A percentile compares a stretch with the other conserved stretches of the same genome.
Conservation (phyloP, 2,329 filamentous ascomycete genomes). For the Davidsoniella neocaledoniae region DNA sequence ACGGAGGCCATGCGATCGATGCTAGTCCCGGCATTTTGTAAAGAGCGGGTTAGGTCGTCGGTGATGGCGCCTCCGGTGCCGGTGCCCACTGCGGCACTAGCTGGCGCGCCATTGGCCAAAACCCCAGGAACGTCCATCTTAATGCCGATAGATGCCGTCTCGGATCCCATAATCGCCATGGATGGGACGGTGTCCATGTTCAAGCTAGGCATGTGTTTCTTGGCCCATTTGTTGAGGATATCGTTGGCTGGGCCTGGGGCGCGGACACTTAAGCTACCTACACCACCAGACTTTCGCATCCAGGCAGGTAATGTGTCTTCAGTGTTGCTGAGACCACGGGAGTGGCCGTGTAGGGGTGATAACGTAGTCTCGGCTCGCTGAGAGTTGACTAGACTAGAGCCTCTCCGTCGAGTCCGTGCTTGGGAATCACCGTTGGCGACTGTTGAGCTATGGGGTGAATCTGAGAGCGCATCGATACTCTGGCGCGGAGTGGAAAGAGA, state of each 20-base stretch:
- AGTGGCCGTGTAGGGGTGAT: neutral
- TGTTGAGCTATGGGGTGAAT: conserved; percentile 9
- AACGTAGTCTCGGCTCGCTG: neutral
- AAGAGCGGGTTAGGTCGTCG: neutral
- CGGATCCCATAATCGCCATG: conserved; percentile 46
- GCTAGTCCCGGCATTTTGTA: conserved; percentile 28
- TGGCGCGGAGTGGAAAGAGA: conserved; percentile 49
- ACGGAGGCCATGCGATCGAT: conserved; percentile 75
- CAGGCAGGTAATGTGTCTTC: conserved; percentile 32
- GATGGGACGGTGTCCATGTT: conserved; percentile 52
- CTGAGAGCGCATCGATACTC: conserved; percentile 42
- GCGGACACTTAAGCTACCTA: conserved; percentile 63
- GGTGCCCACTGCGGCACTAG: neutral
- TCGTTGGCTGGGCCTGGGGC: conserved; percentile 72
- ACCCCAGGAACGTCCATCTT: conserved; percentile 19
- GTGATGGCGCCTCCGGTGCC: conserved; percentile 21
- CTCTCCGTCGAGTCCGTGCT: too few relatives aligned
- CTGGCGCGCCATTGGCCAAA: conserved; percentile 34
- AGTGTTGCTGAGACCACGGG: neutral
- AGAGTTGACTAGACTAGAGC: too few relatives aligned
- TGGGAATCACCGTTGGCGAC: neutral
- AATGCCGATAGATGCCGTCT: conserved; percentile 42
- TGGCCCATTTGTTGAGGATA: conserved; percentile 67
- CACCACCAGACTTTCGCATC: conserved; percentile 72
- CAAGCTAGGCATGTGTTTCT: conserved; percentile 65